Base-by-base conservation (phyloP, 306 rosid species). In the Rosa rugosa region DNA sequence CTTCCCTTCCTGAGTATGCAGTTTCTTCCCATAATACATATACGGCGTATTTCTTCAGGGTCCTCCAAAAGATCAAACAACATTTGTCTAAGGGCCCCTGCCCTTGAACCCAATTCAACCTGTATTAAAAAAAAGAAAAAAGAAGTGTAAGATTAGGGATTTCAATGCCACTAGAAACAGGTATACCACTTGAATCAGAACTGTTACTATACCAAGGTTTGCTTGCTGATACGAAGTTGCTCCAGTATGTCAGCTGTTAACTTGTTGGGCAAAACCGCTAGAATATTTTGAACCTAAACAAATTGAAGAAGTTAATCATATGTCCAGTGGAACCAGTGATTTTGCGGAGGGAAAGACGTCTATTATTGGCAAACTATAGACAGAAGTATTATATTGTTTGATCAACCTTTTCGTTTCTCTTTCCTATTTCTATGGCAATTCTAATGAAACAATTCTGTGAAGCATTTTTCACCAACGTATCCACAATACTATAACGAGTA, bases 181-280 rank as follows among this genome's bases (percentile, higher is more conserved):
- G 69, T 57, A 45, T 75, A 60, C 71, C 56, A 54, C 50, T 67
- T 2, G 71, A 42, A 79, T 67, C 45, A 79, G 40, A 77, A 66
- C 23, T 42, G 53, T 59, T 70, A 46, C 42, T 71, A 41, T 90
- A 95, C 99, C 98, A 96, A 81, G 67, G 94, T 91, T 84, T 96
- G 99, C 89, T 96, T 96, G 97, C 99, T 96, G 69, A 83, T 91
- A 45, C 99, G 98, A 84, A 96, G 99, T 85, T 91, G 89, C 87
- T 93, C 99, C 91, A 96, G 85, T 86, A 87, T 76, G 47, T 91
- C 93, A 41, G 94, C 99, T 47, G 97, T 93, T 81, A 96, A 81
- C 73, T 89, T 88, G 86, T 90, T 96, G 8, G 99, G 99, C 81
- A 96, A 84, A 45, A 92, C 98, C 69, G 89, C 93, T 59, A 96